These are phyloP conservation scores for Eucalyptus melliodora DNA, from an alignment of 345 rosid genomes.

Conservation along the genomic window DNA sequence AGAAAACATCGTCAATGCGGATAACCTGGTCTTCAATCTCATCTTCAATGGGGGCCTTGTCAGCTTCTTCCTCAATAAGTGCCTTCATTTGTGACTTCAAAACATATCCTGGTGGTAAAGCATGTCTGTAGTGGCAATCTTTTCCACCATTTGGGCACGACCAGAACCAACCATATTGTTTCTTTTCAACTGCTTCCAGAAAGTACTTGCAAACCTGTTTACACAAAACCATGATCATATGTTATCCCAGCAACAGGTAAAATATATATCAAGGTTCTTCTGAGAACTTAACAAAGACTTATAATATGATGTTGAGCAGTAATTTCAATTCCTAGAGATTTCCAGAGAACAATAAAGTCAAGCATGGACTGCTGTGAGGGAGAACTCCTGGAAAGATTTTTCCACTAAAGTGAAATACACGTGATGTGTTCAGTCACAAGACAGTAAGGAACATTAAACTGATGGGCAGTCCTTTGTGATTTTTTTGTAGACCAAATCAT, in stretches of 20 bases:
- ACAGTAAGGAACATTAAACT: neutral
- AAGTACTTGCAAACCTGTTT: conserved; percentile 89
- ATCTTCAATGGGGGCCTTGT: conserved; percentile 74
- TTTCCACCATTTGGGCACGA: conserved; percentile 76
- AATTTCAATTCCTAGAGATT: neutral
- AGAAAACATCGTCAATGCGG: neutral
- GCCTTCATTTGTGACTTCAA: conserved; percentile 97
- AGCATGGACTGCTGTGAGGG: neutral
- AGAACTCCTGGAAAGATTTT: neutral
- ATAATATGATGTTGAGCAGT: neutral
- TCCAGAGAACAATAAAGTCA: neutral
- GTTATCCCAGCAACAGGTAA: neutral
- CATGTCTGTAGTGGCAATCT: conserved; percentile 93
- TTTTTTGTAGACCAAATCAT: neutral
- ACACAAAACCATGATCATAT: neutral
- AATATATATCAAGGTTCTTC: neutral
- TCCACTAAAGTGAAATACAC: neutral
- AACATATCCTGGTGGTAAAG: conserved; percentile 93
- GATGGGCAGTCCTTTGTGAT: neutral
- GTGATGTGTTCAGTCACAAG: neutral
- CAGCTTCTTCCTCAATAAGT: conserved; percentile 74
- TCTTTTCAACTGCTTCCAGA: conserved; percentile 93
- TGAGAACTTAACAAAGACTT: neutral
- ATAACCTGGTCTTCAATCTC: conserved; percentile 89
- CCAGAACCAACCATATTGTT: conserved; percentile 99